phyloP scores from a whole-genome alignment of 2,329 filamentous ascomycete species.

The Boeremia lycopersici region DNA sequence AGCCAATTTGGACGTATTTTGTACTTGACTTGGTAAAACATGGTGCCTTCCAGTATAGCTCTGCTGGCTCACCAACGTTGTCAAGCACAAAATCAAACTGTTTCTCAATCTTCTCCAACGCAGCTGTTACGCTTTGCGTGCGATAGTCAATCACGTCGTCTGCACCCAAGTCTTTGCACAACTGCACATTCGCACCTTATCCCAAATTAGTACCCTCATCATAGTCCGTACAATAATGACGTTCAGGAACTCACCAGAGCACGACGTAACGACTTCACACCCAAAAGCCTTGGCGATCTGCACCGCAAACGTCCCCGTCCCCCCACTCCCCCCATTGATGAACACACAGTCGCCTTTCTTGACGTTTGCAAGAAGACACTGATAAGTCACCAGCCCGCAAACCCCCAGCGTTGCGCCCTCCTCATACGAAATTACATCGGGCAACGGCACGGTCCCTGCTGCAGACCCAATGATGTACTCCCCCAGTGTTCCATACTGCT shows the following conservation, averaged over 20 bases:
- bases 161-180: slow-evolving; percentile 64
- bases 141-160: slow-evolving; percentile 67
- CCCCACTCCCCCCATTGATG: slow-evolving; percentile 68
- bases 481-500: slow-evolving; percentile 28
- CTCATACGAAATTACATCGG: slow-evolving; percentile 15
- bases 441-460: slow-evolving; percentile 25
- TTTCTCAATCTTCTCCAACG: slow-evolving; percentile 52
- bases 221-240: too few species aligned
- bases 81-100: slow-evolving; percentile 63
- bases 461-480: slow-evolving; percentile 29
- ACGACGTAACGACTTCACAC: slow-evolving; percentile 62
- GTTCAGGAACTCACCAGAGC: slow-evolving; percentile 50
- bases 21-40: slow-evolving; percentile 20
- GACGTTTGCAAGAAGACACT: slow-evolving; percentile 24
- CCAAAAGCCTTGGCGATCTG: slow-evolving; percentile 67
- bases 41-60: slow-evolving; percentile 29
- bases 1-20: slow-evolving; percentile 30
- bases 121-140: slow-evolving; percentile 49
- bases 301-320: slow-evolving; percentile 64
- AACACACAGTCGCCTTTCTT: slow-evolving; percentile 57
- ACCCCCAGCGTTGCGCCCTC: slow-evolving; percentile 28
- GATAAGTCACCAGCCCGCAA: slow-evolving; percentile 30
- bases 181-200: slow-evolving; percentile 56
- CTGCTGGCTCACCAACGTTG: slow-evolving; percentile 53
- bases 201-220: neutral